Conservation (phyloP, 2,329 filamentous ascomycete genomes). For the Apiospora marii region DNA sequence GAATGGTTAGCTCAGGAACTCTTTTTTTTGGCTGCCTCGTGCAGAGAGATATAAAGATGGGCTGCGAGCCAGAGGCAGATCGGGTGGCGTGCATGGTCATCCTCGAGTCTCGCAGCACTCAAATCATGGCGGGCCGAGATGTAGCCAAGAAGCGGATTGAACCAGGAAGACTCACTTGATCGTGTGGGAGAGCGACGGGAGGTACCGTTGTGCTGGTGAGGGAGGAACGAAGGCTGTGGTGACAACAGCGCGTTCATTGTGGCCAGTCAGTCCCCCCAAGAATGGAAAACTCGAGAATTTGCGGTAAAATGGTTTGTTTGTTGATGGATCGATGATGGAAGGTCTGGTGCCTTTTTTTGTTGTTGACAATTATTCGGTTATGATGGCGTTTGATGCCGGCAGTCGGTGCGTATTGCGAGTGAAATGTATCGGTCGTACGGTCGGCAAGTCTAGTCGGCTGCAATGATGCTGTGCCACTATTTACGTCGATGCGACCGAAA, state of each 20-base stretch:
- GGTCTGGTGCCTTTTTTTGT: not conserved
- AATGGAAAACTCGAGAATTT: not conserved
- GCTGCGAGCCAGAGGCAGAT: not conserved
- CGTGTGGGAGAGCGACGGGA: slow-evolving; percentile 60
- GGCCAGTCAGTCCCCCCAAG: slow-evolving; percentile 15
- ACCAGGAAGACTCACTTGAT: slow-evolving; percentile 57
- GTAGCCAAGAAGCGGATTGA: slow-evolving; percentile 29
- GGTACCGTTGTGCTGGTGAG: slow-evolving; percentile 64
- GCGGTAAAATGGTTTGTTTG: not conserved
- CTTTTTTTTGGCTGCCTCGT: not conserved
- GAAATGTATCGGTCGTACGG: not conserved
- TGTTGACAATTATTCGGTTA: slow-evolving; percentile 15
- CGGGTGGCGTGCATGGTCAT: not conserved
- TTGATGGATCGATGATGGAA: slow-evolving; percentile 7
- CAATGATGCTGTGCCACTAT: slow-evolving; percentile 15
- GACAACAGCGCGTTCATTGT: slow-evolving; percentile 70
- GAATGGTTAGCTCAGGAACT: slow-evolving; percentile 27
- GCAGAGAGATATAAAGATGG: not conserved
- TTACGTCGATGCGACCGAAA: slow-evolving; percentile 18
- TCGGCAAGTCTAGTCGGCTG: slow-evolving; percentile 6
- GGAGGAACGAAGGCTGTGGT: slow-evolving; percentile 66
- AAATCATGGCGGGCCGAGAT: not conserved
- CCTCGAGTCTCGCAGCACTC: not conserved
- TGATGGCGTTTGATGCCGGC: not conserved
- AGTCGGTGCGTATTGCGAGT: not conserved